Evolutionary conservation across 2,329 filamentous ascomycete species (phyloP), one percentile per base, ranked within the genome.

Genomic region (Diaporthe sp.): DNA sequence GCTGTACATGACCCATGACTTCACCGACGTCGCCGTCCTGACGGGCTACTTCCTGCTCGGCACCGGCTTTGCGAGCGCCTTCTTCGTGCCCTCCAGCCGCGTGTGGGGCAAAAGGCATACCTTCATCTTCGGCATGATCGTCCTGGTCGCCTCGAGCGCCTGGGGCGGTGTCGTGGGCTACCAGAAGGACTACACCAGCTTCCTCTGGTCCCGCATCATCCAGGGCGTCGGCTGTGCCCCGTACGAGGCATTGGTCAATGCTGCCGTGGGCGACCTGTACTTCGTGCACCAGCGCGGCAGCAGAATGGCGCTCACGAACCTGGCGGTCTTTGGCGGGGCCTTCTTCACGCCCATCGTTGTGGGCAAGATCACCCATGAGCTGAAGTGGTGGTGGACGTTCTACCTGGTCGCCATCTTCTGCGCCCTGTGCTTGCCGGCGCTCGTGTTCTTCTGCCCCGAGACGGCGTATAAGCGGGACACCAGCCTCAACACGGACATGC

Each of bases 51-150:
- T 95, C 83, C 89, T 98, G 28, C 90, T 96, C 39, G 96, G 95
- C 28, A 94, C 95, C 3, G 95, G 95, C 15, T 87, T 95, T 19
- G 93, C 94, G 1, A 95, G 94, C 70, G 91, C 97, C 83, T 88
- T 98, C 78, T 96, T 96, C 84, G 95, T 98, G 3, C 94, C 96
- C 0, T 94, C 93, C 0, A 95, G 94, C 28, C 91, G 96, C 75
- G 93, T 98, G 78, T 98, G 95, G 94, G 96, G 96, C 53, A 98
- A 98, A 84, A 90, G 96, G 55, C 96, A 98, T 86, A 86, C 95
- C 22, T 98, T 98, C 83, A 85, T 98, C 37, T 80, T 97, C 2
- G 95, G 95, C 10, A 92, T 93, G 61, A 78, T 94, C 65, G 88
- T 98, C 75, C 88, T 98, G 79, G 89, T 97, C 57, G 87, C 90